Percentiles rank a stretch among this genome's conserved stretches.
Conservation (phyloP, 345 rosid species). For the Eutrema yunnanense region DNA sequence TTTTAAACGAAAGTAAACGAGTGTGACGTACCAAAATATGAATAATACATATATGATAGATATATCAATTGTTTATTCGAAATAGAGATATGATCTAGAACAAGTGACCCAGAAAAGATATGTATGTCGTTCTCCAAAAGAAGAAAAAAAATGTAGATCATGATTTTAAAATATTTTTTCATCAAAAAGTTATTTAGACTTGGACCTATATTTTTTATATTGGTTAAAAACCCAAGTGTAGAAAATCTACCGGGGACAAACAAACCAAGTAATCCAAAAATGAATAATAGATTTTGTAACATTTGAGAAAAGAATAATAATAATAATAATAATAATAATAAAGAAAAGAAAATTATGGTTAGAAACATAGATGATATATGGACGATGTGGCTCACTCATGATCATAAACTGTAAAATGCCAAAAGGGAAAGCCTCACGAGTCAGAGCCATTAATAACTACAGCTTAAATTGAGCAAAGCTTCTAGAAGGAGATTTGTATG, state of each 20-base stretch:
- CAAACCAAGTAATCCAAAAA: background rate
- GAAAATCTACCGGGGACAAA: background rate
- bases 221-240: background rate
- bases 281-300: background rate
- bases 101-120: background rate
- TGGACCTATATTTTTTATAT: background rate
- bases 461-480: background rate
- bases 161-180: background rate
- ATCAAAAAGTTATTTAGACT: background rate
- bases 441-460: background rate
- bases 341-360: background rate
- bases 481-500: constrained; percentile 4
- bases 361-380: background rate
- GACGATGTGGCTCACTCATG: background rate
- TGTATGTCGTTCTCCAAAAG: background rate
- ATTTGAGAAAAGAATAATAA: background rate
- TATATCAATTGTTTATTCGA: background rate
- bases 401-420: background rate
- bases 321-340: too few species aligned
- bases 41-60: background rate
- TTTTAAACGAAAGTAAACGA: constrained; percentile 2
- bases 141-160: background rate
- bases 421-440: background rate
- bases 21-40: background rate
- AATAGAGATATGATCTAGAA: constrained; percentile 2